Base-by-base conservation (phyloP, 352 stramenopile genomes). In the Phytophthora citricola region DNA sequence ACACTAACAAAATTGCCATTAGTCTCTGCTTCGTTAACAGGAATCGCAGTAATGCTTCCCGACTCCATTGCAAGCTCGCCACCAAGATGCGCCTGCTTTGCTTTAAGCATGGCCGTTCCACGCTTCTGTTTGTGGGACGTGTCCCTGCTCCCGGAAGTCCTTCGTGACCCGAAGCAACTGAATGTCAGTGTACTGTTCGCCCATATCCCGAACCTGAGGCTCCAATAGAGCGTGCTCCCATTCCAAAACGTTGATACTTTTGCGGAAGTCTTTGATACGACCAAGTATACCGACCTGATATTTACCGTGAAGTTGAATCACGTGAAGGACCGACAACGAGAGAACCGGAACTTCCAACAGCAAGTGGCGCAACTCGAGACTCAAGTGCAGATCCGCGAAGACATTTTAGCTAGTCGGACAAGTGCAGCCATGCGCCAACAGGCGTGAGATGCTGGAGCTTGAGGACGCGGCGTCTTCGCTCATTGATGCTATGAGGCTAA, bases 241-340 rank as follows among this genome's bases (percentile, higher is more conserved):
- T 66, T 98, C 84, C 88, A 98, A 97, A 57, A 95, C 85, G 72
- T 97, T 97, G 72, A 98, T 98, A 64, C 81, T 96, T 66, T 98
- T 97, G 36, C 91, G 86, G 49, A 98, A 98, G 56, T 98, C 90
- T 69, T 96, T 95, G 73, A 98, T 97, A 52, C 90, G 90, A 40
- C 75, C 76, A 12, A 98, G 72, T n/a, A 97, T 78, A 12, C 75
- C 70, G 0, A 97, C 92, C 52, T 97, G 92, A 53, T 97, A 90
- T 46, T 88, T 90, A 20, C 92, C 90, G 22, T 97, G 83, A 11
- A 89, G 71, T 44, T 86, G 75, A 41, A 98, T 97, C 50, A 92
- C 85, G 17, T 93, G 6, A 72, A 67, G 17, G 89, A 95, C 48
- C 83, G 90, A 3, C 36, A 79, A 40, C 77, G 76, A 2, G 93